Percentiles rank a stretch among this genome's conserved stretches.
Evolutionary conservation across 257 asterid genomes (phyloP).

Genomic region (Gentiana dahurica): DNA sequence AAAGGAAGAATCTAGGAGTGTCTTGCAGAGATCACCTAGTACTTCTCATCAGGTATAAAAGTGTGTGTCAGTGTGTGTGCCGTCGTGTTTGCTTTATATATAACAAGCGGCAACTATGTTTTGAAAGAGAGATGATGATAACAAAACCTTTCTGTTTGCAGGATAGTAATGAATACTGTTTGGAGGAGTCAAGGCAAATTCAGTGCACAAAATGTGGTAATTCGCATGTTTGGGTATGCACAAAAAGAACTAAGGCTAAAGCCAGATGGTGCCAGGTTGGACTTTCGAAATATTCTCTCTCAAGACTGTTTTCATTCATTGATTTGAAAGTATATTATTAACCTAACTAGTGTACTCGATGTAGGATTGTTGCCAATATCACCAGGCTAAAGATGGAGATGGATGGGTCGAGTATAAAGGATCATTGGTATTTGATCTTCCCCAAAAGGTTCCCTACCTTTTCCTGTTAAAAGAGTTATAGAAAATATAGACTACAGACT

Average conservation of each 20-base stretch:
- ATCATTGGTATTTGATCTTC: constrained; percentile 68
- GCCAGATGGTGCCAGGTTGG: constrained; percentile 99
- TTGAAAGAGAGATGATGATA: not conserved
- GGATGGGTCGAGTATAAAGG: constrained; percentile 99
- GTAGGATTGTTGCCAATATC: constrained; percentile 98
- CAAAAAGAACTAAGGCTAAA: constrained; percentile 77
- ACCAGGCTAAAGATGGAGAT: constrained; percentile 98
- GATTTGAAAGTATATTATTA: not conserved
- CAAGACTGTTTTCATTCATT: not conserved
- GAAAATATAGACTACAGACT: too few relatives aligned
- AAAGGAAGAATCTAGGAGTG: constrained; percentile 76
- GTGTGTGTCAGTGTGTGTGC: not conserved
- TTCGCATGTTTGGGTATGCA: constrained; percentile 94
- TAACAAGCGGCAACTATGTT: too few relatives aligned
- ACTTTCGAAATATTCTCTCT: constrained; percentile 2
- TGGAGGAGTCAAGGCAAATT: constrained; percentile 92
- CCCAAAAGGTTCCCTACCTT: constrained; percentile 37
- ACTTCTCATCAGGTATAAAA: constrained; percentile 62
- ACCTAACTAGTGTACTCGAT: constrained; percentile 12
- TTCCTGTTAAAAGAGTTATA: too few relatives aligned
- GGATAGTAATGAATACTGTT: constrained; percentile 64
- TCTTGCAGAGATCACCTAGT: constrained; percentile 71
- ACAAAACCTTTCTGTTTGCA: constrained; percentile 22
- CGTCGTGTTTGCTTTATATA: too few relatives aligned
- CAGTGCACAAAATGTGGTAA: constrained; percentile 98